These are phyloP conservation scores for Saitozyma podzolica DNA, from an alignment of 768 basidiomycete species.

Conservation along the genomic window DNA sequence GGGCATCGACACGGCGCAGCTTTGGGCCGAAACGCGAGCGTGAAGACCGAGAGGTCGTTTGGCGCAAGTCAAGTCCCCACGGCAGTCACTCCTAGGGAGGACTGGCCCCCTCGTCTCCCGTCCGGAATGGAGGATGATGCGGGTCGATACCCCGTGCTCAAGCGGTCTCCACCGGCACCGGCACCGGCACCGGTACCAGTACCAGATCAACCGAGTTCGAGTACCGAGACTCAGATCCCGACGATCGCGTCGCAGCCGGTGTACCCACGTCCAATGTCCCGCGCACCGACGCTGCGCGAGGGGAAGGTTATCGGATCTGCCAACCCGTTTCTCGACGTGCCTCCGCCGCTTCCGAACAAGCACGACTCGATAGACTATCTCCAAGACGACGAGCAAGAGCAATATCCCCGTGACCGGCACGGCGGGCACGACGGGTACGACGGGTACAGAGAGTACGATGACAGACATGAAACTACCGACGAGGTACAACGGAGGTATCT, in stretches of 20 bases:
- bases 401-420: background rate
- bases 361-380: conserved; percentile 19
- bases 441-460: conserved; percentile 1
- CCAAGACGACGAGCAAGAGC: conserved; percentile 2
- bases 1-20: conserved; percentile 31
- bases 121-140: background rate
- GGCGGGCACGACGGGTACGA: conserved; percentile 2
- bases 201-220: background rate
- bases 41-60: conserved; percentile 28
- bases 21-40: conserved; percentile 20
- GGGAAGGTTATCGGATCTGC: conserved; percentile 8
- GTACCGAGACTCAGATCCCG: background rate
- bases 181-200: background rate
- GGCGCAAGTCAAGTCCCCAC: conserved; percentile 26
- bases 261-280: conserved; percentile 42
- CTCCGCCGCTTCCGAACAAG: conserved; percentile 12
- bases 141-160: conserved; percentile 14
- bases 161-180: background rate
- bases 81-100: conserved; percentile 1
- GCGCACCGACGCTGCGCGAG: conserved; percentile 35
- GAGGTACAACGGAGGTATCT: too few species aligned
- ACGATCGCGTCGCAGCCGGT: conserved; percentile 6
- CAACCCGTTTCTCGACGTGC: conserved; percentile 3
- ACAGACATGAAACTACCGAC: too few species aligned
- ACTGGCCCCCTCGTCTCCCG: conserved; percentile 9